Base-by-base conservation (phyloP, 441 rosid species). In the Populus hybrid region DNA sequence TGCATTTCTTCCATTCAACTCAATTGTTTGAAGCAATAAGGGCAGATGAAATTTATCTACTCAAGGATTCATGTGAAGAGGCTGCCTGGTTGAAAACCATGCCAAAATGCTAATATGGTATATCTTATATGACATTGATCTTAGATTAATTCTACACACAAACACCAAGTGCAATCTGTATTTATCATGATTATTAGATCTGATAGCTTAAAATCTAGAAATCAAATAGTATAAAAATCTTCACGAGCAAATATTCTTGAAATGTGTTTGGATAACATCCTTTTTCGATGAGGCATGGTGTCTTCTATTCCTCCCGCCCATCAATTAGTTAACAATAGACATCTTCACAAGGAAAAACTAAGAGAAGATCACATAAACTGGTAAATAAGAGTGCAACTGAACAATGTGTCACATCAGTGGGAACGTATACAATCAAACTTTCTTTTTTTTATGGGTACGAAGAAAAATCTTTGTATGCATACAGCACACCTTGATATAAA, bases 1-100 rank as follows among this genome's bases (percentile, higher is more conserved):
- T 38, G 34, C 70, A 70, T 32, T 67, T 46, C n/a, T 36, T 18
- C 24, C 75, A 70, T 73, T 75, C 77, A 46, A 14, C 16, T 46
- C 57, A 46, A 14, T 18, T 46, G 57, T 46, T 46, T 5, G 16
- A 46, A 23, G n/a, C n/a, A 23, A 21, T 7, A 3, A 42, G 40
- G 1, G 32, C 14, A 10, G 70, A 35, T 14, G 21, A 30, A 12
- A 57, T 57, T 46, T 30, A 21, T 42, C 10, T 21, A 35, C 64
- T 67, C 21, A 75, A 32, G 24, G 9, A 78, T 30, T 46, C 16
- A 46, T 14, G 32, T 46, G 67, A 21, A 65, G 23, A 75, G 24
- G 59, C 10, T 9, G 63, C 20, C 21, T 65, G 64, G 32, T 12
- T 63, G 21, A 24, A 28, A 59, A 40, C 34, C 34, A 9, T 21